A percentile compares a stretch with the other conserved stretches of the same genome.
Conservation (phyloP, 805 yeast species). For the Metschnikowia arizonensis region DNA sequence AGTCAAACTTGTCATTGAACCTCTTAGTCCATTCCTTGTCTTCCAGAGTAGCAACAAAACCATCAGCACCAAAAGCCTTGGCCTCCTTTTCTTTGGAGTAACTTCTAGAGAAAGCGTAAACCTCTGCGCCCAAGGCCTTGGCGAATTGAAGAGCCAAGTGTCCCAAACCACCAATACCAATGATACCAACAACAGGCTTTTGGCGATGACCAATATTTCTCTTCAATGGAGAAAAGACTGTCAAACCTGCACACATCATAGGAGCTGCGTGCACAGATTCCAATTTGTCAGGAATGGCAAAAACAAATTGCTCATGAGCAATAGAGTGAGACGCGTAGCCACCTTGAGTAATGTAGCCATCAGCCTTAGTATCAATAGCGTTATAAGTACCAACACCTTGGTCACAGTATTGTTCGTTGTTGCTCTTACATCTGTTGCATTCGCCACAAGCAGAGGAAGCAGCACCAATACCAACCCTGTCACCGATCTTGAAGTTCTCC, state of each 20-base stretch:
- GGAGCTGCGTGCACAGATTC: constrained; percentile 61
- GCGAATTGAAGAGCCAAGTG: constrained; percentile 55
- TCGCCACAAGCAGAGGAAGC: constrained; percentile 22
- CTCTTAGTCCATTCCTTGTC: constrained; percentile 40
- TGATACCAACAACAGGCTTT: constrained; percentile 48
- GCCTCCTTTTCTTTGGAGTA: constrained; percentile 48
- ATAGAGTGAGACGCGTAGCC: constrained; percentile 68
- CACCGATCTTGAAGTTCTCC: constrained; percentile 16
- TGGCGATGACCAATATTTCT: constrained; percentile 32
- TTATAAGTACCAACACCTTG: constrained; percentile 51
- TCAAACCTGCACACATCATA: constrained; percentile 73
- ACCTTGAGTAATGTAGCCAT: constrained; percentile 57
- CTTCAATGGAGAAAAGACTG: constrained; percentile 64
- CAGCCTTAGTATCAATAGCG: constrained; percentile 30
- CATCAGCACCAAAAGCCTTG: constrained; percentile 48
- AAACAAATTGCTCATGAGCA: constrained; percentile 57
- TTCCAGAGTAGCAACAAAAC: constrained; percentile 52
- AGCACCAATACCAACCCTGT: constrained; percentile 22
- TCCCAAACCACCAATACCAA: constrained; percentile 57
- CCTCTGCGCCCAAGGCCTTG: constrained; percentile 58
- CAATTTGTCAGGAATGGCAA: constrained; percentile 56
- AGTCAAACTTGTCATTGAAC: constrained; percentile 39
- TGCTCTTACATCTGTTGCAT: constrained; percentile 50
- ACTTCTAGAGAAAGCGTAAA: constrained; percentile 52
- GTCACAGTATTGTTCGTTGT: constrained; percentile 42